These are phyloP conservation scores for Puya raimondii DNA, from an alignment of 176 grass and related monocot species.

Conservation along the genomic window DNA sequence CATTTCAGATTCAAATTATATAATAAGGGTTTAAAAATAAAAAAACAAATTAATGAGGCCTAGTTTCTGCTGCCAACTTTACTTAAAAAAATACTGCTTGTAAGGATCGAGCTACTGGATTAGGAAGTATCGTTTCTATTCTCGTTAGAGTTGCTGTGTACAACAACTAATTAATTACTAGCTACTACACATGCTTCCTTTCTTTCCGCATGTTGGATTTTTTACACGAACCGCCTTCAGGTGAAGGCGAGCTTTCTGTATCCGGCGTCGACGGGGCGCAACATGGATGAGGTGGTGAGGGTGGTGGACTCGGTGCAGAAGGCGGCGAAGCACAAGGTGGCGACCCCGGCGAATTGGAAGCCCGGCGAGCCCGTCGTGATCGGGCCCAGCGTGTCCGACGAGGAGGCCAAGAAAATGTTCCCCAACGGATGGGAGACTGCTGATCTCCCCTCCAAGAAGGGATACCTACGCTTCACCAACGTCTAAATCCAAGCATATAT, in stretches of 20 bases:
- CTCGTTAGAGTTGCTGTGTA: no score
- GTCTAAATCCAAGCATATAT: constrained; percentile 18
- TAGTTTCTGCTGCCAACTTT: no score
- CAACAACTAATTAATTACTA: no score
- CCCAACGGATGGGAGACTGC: constrained; percentile 40
- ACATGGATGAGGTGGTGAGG: constrained; percentile 84
- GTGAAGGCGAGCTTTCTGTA: constrained; percentile 83
- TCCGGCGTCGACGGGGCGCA: constrained; percentile 57
- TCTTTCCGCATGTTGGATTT: no score
- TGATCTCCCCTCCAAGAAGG: constrained; percentile 62
- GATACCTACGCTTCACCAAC: constrained; percentile 71
- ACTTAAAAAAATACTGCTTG: no score
- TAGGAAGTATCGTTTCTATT: no score
- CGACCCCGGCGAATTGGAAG: constrained; percentile 84
- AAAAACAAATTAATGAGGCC: no score
- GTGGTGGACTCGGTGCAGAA: constrained; percentile 65
- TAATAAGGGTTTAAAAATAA: no score
- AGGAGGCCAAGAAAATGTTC: constrained; percentile 62
- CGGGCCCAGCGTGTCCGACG: constrained; percentile 48
- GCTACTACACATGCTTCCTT: no score
- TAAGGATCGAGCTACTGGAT: no score
- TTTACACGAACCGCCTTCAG: neutral
- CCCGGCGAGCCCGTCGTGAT: constrained; percentile 55
- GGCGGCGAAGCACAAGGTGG: constrained; percentile 48
- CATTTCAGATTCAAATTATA: no score